Base-by-base conservation (phyloP, 345 rosid species). In the Pistacia atlantica region DNA sequence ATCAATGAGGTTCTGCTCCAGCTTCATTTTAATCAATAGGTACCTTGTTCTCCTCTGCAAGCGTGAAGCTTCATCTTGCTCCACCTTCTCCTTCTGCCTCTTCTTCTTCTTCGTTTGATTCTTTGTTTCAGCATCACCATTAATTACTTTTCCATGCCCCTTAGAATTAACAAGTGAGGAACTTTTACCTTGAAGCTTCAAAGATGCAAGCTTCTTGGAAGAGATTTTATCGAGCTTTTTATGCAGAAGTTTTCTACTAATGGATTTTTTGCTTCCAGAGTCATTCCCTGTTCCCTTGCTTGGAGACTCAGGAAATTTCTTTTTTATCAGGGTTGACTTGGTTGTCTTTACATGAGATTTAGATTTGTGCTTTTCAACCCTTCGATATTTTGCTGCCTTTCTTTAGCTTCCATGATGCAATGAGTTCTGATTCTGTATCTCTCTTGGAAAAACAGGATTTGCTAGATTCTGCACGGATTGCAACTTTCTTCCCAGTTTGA, bases 1-100 rank as follows among this genome's bases (percentile, higher is more conserved):
- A 86, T 96, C 99, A 55, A 96, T 91, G 70, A 93, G 98, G 82
- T 94, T 96, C 89, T 96, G 99, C 84, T 94, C 97, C 86, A 88
- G 84, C 94, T 93, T 93, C 92, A 96, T 89, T 87, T 89, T 92
- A 73, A 96, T 89, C 81, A 96, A 82, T 77, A 93, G 82, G 83
- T 94, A 92, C 91, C 92, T 92, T 4, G 97, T 83, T 79, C 97
- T 87, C 86, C 95, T 91, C 80, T 92, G 97, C 91, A 96, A 87
- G 51, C 94, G 88, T 55, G 90, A 84, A 45, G 97, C 87, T 69
- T 92, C 95, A 82, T 94, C 97, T 48, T 81, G 66, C 86, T 86
- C 91, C 37, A 74, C 86, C 82, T 83, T 83, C 80, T 81, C 80
- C 80, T 71, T 84, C 77, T 81, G 79, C 67, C 81, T 83, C 75